A percentile compares a stretch with the other conserved stretches of the same genome.
These are phyloP conservation scores for Rhodotorula mucilaginosa DNA, from an alignment of 1,284 basidiomycete species.

Conservation along the genomic window DNA sequence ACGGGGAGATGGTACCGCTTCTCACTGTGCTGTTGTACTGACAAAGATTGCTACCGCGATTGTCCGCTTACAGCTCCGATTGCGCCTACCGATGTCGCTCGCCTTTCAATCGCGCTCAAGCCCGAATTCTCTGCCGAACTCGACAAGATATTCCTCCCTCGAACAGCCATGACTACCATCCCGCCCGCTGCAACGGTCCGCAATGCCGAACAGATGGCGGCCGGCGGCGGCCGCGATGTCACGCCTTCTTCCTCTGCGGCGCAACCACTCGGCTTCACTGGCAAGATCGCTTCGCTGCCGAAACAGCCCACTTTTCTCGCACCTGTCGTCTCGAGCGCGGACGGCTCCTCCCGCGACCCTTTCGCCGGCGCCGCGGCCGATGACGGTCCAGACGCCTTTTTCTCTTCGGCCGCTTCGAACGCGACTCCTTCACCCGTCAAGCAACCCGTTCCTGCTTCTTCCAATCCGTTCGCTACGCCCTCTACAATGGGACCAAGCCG, in stretches of 20 bases:
- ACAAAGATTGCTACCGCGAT: too few relatives aligned
- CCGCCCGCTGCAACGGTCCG: not conserved
- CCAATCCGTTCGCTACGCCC: conserved; percentile 2
- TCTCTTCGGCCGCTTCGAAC: not conserved
- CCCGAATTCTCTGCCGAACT: conserved; percentile 22
- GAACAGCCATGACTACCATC: not conserved
- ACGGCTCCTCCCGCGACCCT: not conserved
- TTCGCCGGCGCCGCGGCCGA: not conserved
- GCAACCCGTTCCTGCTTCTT: not conserved
- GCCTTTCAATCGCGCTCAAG: conserved; percentile 15
- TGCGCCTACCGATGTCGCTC: conserved; percentile 14
- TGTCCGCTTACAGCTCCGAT: conserved; percentile 16
- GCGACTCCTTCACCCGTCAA: not conserved
- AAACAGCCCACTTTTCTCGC: conserved; percentile 19
- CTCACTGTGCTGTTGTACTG: too few relatives aligned
- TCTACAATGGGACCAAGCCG: not conserved
- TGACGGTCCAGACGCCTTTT: not conserved
- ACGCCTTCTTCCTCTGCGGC: not conserved
- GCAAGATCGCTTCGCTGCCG: conserved; percentile 18
- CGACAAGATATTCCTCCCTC: conserved; percentile 16
- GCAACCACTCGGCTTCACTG: conserved; percentile 21
- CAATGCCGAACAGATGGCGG: not conserved
- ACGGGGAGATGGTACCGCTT: too few relatives aligned
- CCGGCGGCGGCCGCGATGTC: not conserved
- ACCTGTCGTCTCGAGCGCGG: not conserved